Evolutionary conservation across 345 rosid genomes (phyloP).

Genomic region (Eucalyptus pumila): DNA sequence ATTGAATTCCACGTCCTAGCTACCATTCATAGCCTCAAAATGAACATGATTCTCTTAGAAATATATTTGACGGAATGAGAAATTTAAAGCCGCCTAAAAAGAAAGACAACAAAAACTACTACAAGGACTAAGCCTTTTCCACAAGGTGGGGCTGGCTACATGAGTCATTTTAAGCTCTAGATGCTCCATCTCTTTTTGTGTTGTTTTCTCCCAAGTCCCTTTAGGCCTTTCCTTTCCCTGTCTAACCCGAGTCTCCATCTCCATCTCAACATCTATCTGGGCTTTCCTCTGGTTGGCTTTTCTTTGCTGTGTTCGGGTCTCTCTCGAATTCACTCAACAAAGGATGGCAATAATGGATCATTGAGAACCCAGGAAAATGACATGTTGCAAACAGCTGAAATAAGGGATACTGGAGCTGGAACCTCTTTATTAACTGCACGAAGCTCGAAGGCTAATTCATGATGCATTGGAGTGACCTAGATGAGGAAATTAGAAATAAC

Average conservation of each 20-base stretch:
- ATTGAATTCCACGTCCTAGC: not conserved
- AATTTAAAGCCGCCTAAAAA: not conserved
- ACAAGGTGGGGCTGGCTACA: not conserved
- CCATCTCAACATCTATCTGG: not conserved
- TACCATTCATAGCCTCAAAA: not conserved
- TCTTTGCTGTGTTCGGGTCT: not conserved
- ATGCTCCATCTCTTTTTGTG: not conserved
- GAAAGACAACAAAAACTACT: not conserved
- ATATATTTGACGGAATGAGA: not conserved
- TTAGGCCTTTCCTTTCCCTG: not conserved
- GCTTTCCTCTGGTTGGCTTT: not conserved
- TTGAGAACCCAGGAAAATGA: not conserved
- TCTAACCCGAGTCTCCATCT: not conserved
- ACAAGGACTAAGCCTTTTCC: not conserved
- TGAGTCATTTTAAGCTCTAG: not conserved
- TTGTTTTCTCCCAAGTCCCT: not conserved
- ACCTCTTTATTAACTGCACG: not conserved
- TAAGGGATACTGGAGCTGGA: not conserved
- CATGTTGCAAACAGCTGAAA: not conserved
- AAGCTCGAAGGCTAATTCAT: not conserved
- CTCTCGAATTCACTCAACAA: not conserved
- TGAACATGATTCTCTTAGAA: not conserved
- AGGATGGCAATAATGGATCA: not conserved
- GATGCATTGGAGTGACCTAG: not conserved
- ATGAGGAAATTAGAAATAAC: not conserved